These are phyloP conservation scores for Pleodorina starrii DNA, from an alignment of 139 green algal species.

Conservation along the genomic window DNA sequence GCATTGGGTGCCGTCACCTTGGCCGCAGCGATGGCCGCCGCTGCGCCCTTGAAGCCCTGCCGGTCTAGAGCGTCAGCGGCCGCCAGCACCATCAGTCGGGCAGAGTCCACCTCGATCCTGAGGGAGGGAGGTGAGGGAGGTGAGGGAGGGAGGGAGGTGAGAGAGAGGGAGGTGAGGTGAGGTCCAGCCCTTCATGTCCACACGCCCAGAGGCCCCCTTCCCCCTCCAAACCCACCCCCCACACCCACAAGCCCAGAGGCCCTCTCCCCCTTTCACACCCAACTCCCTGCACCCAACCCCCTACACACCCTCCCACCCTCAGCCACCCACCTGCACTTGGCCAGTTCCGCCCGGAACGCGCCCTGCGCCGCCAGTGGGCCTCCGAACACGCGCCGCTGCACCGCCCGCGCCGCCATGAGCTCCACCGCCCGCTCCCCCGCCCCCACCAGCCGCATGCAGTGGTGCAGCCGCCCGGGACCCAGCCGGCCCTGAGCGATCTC, in stretches of 20 bases:
- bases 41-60: conserved; percentile 77
- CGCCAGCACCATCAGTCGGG: conserved; percentile 80
- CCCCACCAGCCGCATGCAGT: conserved; percentile 98
- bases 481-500: conserved; percentile 98
- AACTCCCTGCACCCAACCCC: not conserved
- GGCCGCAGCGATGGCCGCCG: conserved; percentile 87
- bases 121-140: not conserved
- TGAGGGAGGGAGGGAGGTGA: too few species aligned
- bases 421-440: conserved; percentile 87
- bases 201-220: not conserved
- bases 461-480: conserved; percentile 97
- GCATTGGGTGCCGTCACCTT: conserved; percentile 91
- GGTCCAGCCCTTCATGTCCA: too few species aligned
- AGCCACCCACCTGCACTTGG: conserved; percentile 47
- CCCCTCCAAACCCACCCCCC: not conserved
- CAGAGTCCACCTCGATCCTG: conserved; percentile 61
- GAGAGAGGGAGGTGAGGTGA: too few species aligned
- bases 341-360: conserved; percentile 73
- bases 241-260: not conserved
- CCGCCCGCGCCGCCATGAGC: conserved; percentile 72
- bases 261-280: not conserved
- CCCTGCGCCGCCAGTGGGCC: conserved; percentile 78
- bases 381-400: conserved; percentile 79
- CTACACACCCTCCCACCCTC: not conserved
- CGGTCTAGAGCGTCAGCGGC: conserved; percentile 87